Evolutionary conservation across 1,139 yeast species (phyloP), one percentile per base, ranked within the genome.

Genomic region (Meyerozyma sp.): DNA sequence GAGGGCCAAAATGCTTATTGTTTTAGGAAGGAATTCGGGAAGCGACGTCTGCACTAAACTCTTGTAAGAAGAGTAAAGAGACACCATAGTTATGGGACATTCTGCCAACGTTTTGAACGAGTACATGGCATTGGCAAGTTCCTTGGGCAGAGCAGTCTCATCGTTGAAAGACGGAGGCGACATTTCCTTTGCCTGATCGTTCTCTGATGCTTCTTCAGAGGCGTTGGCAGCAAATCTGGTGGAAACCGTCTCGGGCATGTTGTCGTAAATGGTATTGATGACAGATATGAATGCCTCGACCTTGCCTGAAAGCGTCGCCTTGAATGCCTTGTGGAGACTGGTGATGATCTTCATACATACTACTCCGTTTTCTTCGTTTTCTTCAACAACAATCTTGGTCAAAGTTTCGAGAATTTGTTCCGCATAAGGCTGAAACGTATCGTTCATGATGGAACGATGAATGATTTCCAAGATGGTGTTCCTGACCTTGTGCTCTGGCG

Each of bases 281-380:
- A 90, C 71, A 39, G 82, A 84, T 40, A 93, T 79, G 55, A 93
- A 94, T 1, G 86, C 84, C 51, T 79, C 83, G 3, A 93, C 95
- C 54, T 84, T 84, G 18, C 82, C 91, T 13, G 77, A 71, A 46
- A 91, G 68, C 36, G 74, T 72, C 16, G 76, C 63, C 65, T 88
- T 91, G 67, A 86, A 93, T 0, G 94, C 81, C 61, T 94, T 85
- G 66, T 91, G 96, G 45, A 93, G 69, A 40, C 86, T 79, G n/a
- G 98, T 89, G 45, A 91, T 75, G 44, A 90, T 83, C 61, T 89
- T 91, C 85, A 91, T 84, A 60, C 95, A 86, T 44, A 90, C 72
- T 1, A 90, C 90, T 40, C 98, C 98, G 59, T 93, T 93, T 52
- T 91, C 98, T 63, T 94, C 99, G 59, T 94, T 93, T 59, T 94